Evolutionary conservation across 768 basidiomycete species (phyloP).

Genomic region (Crassisporium funariophilum): DNA sequence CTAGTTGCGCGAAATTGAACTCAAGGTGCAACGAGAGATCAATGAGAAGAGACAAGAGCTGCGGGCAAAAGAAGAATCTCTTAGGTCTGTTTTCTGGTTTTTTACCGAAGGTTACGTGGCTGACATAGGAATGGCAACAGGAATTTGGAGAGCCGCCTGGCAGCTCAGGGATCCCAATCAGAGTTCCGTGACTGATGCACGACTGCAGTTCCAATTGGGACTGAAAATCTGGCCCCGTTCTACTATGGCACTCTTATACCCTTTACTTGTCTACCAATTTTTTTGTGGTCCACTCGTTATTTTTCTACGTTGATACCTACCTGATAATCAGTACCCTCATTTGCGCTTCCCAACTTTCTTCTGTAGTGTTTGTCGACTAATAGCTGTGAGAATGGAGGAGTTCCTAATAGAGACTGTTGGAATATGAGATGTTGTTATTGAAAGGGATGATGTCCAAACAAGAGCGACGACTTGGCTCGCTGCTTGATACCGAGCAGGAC

Average conservation of each 20-base stretch:
- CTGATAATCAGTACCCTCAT: slow-evolving; percentile 34
- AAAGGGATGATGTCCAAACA: slow-evolving; percentile 32
- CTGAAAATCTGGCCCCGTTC: neutral
- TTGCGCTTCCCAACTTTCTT: slow-evolving; percentile 34
- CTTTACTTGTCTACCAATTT: slow-evolving; percentile 23
- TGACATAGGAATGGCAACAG: slow-evolving; percentile 37
- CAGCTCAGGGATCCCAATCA: slow-evolving; percentile 81
- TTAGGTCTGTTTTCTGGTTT: slow-evolving; percentile 54
- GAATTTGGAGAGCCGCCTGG: slow-evolving; percentile 88
- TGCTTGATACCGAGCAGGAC: slow-evolving; percentile 10
- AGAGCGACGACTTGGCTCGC: slow-evolving; percentile 11
- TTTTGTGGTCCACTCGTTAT: slow-evolving; percentile 22
- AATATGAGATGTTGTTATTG: slow-evolving; percentile 18
- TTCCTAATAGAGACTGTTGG: slow-evolving; percentile 13
- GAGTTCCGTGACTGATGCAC: slow-evolving; percentile 79
- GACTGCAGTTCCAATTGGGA: slow-evolving; percentile 4
- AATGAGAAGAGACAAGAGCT: slow-evolving; percentile 97
- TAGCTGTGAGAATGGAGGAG: slow-evolving; percentile 13
- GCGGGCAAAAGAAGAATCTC: slow-evolving; percentile 93
- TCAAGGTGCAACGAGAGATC: slow-evolving; percentile 97
- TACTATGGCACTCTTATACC: slow-evolving; percentile 23
- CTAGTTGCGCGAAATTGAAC: slow-evolving; percentile 94
- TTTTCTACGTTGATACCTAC: slow-evolving; percentile 21
- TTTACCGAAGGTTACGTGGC: slow-evolving; percentile 5
- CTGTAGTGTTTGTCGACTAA: slow-evolving; percentile 21